These are phyloP conservation scores for Chrysoporthe austroafricana DNA, from an alignment of 2,329 filamentous ascomycete genomes.

Conservation along the genomic window DNA sequence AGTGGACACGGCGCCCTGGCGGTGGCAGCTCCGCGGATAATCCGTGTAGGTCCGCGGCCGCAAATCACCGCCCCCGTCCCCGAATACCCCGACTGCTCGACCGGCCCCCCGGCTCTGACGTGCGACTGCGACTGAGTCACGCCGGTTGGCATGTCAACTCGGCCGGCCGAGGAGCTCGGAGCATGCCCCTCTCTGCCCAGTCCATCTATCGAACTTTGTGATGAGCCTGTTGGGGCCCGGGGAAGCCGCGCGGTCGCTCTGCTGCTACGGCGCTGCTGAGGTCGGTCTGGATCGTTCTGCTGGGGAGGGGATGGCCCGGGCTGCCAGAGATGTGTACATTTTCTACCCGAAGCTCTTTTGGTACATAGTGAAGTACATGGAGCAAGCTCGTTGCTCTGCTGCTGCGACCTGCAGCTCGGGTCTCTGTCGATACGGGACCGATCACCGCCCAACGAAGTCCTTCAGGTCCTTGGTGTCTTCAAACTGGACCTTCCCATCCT, in stretches of 20 bases:
- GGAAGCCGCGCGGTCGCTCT: neutral
- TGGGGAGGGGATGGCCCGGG: neutral
- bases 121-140: neutral
- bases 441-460: slow-evolving; percentile 52
- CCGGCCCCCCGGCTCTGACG: neutral
- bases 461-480: slow-evolving; percentile 62
- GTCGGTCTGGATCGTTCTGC: neutral
- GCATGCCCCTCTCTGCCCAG: neutral
- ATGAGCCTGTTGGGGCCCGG: neutral
- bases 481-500: slow-evolving; percentile 70
- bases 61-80: neutral
- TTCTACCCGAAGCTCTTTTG: slow-evolving; percentile 9
- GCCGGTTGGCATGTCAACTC: neutral
- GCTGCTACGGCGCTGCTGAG: neutral
- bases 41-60: neutral
- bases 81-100: neutral
- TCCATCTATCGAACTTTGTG: neutral
- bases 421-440: neutral
- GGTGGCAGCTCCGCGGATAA: neutral
- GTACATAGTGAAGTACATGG: slow-evolving; percentile 21
- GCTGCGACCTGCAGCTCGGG: neutral
- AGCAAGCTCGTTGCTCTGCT: neutral
- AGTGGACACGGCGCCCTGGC: neutral
- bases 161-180: neutral
- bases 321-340: neutral